Conservation (phyloP, 2,329 filamentous ascomycete genomes). For the Botrytis aclada region DNA sequence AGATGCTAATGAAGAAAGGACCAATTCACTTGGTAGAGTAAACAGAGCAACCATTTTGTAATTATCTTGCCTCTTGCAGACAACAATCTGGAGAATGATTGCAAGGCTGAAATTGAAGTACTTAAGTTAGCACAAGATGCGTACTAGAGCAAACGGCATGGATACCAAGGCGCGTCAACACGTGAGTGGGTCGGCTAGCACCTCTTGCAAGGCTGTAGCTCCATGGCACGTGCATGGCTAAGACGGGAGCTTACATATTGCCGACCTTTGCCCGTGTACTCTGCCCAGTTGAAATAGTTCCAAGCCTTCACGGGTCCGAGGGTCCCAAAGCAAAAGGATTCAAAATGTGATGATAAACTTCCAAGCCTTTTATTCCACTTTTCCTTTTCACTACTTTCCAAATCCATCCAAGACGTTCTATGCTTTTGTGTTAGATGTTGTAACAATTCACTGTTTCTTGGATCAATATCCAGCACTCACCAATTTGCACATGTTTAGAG, state of each 20-base stretch:
- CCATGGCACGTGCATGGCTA: not conserved
- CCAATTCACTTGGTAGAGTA: constrained; percentile 50
- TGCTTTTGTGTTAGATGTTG: not conserved
- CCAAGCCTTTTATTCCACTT: not conserved
- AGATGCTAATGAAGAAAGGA: constrained; percentile 46
- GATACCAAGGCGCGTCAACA: not conserved
- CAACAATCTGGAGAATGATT: not conserved
- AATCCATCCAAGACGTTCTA: not conserved
- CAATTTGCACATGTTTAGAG: not conserved
- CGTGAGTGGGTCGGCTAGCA: not conserved
- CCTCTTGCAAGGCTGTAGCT: not conserved
- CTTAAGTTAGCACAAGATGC: not conserved
- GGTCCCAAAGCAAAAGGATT: not conserved
- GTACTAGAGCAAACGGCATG: not conserved
- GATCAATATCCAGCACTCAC: not conserved
- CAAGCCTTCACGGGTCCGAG: not conserved
- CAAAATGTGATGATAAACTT: not conserved
- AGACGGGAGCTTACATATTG: not conserved
- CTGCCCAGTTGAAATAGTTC: not conserved
- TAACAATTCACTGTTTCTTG: not conserved
- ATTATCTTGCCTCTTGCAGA: not conserved
- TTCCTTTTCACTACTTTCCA: not conserved
- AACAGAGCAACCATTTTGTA: constrained; percentile 44
- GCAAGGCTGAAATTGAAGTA: not conserved
- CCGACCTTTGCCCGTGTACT: not conserved